Conservation (phyloP, 108 stramenopile genomes). For the Skeletonema costatum region DNA sequence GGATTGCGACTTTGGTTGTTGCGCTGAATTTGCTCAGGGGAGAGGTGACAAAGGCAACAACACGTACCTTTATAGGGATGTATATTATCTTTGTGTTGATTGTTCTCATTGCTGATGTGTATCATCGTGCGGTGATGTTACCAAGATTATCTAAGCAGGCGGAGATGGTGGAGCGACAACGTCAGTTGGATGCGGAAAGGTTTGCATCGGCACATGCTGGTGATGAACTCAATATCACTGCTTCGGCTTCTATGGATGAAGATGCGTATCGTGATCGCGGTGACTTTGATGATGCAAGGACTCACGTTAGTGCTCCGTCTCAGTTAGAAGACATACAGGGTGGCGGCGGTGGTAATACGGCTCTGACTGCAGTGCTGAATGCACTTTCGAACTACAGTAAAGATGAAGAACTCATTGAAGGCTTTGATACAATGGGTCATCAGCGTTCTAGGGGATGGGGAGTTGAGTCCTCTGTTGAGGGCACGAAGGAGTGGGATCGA, state of each 20-base stretch:
- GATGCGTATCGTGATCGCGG: not conserved
- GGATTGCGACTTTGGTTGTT: conserved; percentile 69
- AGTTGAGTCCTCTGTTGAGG: conserved; percentile 45
- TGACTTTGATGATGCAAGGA: conserved; percentile 6
- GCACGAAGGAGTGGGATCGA: conserved; percentile 48
- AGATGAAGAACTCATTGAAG: conserved; percentile 29
- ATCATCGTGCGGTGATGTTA: conserved; percentile 83
- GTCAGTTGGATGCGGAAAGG: conserved; percentile 48
- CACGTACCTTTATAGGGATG: conserved; percentile 41
- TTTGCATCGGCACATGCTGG: conserved; percentile 29
- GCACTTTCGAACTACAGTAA: conserved; percentile 85
- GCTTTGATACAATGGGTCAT: not conserved
- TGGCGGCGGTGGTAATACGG: conserved; percentile 1
- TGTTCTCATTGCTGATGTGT: conserved; percentile 85
- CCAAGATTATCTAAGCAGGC: conserved; percentile 53
- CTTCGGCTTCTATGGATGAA: not conserved
- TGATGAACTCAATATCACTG: conserved; percentile 13
- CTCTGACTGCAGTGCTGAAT: conserved; percentile 56
- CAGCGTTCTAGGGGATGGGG: conserved; percentile 35
- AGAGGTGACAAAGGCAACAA: conserved; percentile 17
- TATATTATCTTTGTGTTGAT: conserved; percentile 74
- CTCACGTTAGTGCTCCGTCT: conserved; percentile 18
- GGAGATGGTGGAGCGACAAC: conserved; percentile 40
- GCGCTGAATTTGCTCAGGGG: conserved; percentile 53
- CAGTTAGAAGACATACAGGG: not conserved